Conservation (phyloP, 192 early-diverging fungal species). For the Rhizophagus prolifer region DNA sequence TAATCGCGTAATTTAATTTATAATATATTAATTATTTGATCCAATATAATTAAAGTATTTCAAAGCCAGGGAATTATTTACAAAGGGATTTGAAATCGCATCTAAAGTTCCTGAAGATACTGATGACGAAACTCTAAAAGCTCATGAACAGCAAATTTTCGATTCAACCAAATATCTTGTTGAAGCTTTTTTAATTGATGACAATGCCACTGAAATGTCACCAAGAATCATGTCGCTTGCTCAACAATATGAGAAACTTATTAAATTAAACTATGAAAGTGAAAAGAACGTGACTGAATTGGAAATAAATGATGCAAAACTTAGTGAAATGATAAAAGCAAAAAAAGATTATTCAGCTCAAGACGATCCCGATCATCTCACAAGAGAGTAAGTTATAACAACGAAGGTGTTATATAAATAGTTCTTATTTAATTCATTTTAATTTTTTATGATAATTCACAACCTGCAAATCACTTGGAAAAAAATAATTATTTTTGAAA, state of each 20-base stretch:
- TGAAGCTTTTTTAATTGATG: constrained; percentile 59
- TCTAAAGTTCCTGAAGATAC: constrained; percentile 50
- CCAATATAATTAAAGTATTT: constrained; percentile 37
- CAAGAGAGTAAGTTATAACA: constrained; percentile 25
- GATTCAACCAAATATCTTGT: constrained; percentile 54
- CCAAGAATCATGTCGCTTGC: constrained; percentile 58
- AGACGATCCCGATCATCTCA: constrained; percentile 18
- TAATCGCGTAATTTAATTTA: neutral
- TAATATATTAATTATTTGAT: neutral
- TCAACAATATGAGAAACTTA: constrained; percentile 55
- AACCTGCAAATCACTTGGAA: neutral
- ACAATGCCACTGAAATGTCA: constrained; percentile 60
- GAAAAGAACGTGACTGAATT: neutral
- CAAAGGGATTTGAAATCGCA: constrained; percentile 49
- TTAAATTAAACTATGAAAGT: constrained; percentile 27
- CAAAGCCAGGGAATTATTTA: constrained; percentile 55
- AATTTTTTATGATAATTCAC: neutral
- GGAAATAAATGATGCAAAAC: constrained; percentile 31
- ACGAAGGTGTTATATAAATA: no score
- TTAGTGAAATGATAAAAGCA: constrained; percentile 29
- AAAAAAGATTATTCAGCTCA: neutral
- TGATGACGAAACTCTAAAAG: constrained; percentile 47
- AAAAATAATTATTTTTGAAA: neutral
- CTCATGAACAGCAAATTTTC: constrained; percentile 52
- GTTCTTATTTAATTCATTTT: neutral